phyloP scores from a whole-genome alignment of 306 rosid species.

The Phaseolus lunatus region DNA sequence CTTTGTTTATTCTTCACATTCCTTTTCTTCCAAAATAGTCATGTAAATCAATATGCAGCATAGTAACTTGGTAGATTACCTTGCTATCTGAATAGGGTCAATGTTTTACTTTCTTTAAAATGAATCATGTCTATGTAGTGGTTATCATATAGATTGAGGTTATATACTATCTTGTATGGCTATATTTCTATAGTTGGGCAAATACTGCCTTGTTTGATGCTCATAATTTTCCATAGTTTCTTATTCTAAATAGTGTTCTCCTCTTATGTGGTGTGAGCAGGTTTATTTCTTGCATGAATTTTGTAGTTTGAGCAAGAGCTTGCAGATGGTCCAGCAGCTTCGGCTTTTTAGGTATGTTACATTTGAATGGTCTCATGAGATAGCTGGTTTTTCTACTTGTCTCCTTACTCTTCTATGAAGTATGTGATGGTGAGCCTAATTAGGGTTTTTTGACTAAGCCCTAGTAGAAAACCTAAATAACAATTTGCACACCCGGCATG shows the following conservation, averaged over 20 bases:
- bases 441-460: slow-evolving; percentile 11
- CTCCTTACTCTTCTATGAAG: not conserved
- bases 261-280: slow-evolving; percentile 51
- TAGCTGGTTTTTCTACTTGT: slow-evolving; percentile 13
- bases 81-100: not conserved
- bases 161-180: slow-evolving; percentile 29
- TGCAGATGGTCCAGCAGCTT: slow-evolving; percentile 94
- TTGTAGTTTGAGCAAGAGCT: slow-evolving; percentile 91
- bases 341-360: slow-evolving; percentile 79
- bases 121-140: not conserved
- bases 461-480: not conserved
- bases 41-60: not conserved
- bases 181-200: slow-evolving; percentile 27
- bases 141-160: not conserved
- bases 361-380: slow-evolving; percentile 27
- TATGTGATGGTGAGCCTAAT: slow-evolving; percentile 3
- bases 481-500: slow-evolving; percentile 23
- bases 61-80: not conserved
- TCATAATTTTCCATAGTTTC: slow-evolving; percentile 3
- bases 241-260: slow-evolving; percentile 29
- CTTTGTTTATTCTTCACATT: not conserved
- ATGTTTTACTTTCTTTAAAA: not conserved
- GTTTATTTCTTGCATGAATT: slow-evolving; percentile 89
- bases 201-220: slow-evolving; percentile 35
- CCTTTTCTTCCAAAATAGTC: slow-evolving; percentile 10